Evolutionary conservation across 1,284 basidiomycete genomes (phyloP).

Genomic region (Sphaerobolus stellatus): DNA sequence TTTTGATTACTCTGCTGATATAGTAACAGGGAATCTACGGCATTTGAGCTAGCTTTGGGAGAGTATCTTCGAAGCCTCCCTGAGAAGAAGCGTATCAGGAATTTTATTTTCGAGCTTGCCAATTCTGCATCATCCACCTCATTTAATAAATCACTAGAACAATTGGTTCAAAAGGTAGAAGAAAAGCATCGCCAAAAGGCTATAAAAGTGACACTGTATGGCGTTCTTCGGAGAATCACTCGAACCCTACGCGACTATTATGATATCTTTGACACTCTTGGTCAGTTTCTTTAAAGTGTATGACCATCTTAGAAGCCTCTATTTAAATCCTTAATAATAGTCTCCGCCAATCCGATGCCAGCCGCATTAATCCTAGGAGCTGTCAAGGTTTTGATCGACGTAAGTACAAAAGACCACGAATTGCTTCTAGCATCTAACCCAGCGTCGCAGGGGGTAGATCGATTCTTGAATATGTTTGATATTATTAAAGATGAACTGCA

Average conservation of each 20-base stretch:
- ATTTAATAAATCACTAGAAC: background rate
- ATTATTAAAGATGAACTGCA: slow-evolving; percentile 1
- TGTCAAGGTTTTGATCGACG: slow-evolving; percentile 21
- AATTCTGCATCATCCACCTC: background rate
- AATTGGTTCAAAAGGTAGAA: background rate
- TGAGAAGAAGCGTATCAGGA: background rate
- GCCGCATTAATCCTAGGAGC: slow-evolving; percentile 24
- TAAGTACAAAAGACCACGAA: slow-evolving; percentile 13
- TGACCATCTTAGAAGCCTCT: too few relatives aligned
- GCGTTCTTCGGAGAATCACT: background rate
- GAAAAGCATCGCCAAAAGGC: background rate
- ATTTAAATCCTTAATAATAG: slow-evolving; percentile 9
- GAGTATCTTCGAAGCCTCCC: slow-evolving; percentile 3
- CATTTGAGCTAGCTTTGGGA: slow-evolving; percentile 1
- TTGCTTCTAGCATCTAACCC: too few relatives aligned
- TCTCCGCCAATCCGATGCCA: slow-evolving; percentile 20
- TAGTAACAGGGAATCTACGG: background rate
- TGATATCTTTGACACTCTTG: slow-evolving; percentile 1
- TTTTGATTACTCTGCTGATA: background rate
- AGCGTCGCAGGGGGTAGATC: slow-evolving; percentile 3
- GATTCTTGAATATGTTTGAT: slow-evolving; percentile 3
- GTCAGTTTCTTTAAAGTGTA: background rate
- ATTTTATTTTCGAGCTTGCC: background rate
- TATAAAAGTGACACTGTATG: background rate
- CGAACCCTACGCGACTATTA: slow-evolving; percentile 2